A percentile compares a stretch with the other conserved stretches of the same genome.
phyloP scores from a whole-genome alignment of 257 asterid species.

The Solanum verrucosum region DNA sequence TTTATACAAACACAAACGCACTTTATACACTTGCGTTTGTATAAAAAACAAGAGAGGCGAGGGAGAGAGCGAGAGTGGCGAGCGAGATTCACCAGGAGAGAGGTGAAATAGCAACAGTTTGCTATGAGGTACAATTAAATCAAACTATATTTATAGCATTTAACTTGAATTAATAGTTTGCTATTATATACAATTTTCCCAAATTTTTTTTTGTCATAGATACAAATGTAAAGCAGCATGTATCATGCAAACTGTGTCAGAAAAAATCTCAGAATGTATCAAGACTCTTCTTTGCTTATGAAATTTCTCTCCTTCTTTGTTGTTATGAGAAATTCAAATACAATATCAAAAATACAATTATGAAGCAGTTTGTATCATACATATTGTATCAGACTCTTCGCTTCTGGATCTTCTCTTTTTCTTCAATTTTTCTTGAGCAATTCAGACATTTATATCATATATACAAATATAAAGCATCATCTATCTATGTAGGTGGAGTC shows the following conservation, averaged over 20 bases:
- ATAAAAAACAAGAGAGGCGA: too few species aligned
- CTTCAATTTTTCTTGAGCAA: neutral
- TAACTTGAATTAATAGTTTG: too few species aligned
- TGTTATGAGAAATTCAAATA: neutral
- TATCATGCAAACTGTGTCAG: neutral
- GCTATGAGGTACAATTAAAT: too few species aligned
- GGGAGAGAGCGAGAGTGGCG: too few species aligned
- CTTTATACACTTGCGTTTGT: too few species aligned
- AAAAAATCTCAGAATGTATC: neutral
- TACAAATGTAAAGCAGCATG: neutral
- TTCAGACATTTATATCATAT: neutral
- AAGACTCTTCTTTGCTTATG: neutral
- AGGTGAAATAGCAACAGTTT: too few species aligned
- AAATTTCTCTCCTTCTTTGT: neutral
- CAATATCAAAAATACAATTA: neutral
- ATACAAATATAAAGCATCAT: neutral
- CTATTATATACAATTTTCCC: too few species aligned
- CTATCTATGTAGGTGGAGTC: neutral
- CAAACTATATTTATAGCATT: too few species aligned
- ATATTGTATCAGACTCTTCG: neutral
- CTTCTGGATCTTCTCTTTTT: neutral
- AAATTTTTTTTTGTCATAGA: neutral
- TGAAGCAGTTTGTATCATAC: neutral
- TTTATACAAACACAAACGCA: too few species aligned
- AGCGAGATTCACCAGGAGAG: too few species aligned